Evolutionary conservation across 2,329 filamentous ascomycete genomes (phyloP), one percentile per base, ranked within the genome.

Genomic region (Claviceps maximensis): DNA sequence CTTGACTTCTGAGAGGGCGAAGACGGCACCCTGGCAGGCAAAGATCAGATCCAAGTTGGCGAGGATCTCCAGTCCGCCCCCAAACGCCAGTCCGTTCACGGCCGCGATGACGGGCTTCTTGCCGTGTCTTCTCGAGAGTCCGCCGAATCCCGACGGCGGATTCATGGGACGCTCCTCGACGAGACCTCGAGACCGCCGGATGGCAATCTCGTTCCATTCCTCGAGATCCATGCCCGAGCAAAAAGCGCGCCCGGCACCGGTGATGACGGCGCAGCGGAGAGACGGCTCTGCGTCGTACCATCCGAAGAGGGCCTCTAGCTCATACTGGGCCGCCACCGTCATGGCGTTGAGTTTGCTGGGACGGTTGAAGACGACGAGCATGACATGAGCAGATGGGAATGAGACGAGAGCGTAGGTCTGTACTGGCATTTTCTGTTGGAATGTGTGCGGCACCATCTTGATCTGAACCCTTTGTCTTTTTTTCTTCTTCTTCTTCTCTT

Each of bases 61-160:
- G 13, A 80, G 75, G 70, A 89, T 87, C 71, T 91, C 87, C 67
- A 86, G 83, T 1, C 86, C 87, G 51, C 86, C 87, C 38, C 87
- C 87, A 47, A 87, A 75, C 54, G 84, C 86, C 19, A 85, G 71
- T 7, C 87, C 87, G 62, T 89, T 87, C 21, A 90, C 83, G 1
- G 86, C 87, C 1, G 82, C 84, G 29, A 91, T 77, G 53, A 91
- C 74, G 6, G 87, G 87, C 62, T 91, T 91, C 67, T 80, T 81
- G 48, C 85, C 85, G 5, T 68, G 65, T 27, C 86, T 74, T 57
- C 86, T 81, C 52, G 78, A 81, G 33, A 89, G 68, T 0, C 78
- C 84, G 25, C 80, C 83, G 55, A 87, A 85, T 1, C 84, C 84
- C 2, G 70, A 67, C 0, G 71, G 60, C 0, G 71, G 61, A 63